Base-by-base conservation (phyloP, 192 early-diverging fungal species). In the Coemansia sp. region DNA sequence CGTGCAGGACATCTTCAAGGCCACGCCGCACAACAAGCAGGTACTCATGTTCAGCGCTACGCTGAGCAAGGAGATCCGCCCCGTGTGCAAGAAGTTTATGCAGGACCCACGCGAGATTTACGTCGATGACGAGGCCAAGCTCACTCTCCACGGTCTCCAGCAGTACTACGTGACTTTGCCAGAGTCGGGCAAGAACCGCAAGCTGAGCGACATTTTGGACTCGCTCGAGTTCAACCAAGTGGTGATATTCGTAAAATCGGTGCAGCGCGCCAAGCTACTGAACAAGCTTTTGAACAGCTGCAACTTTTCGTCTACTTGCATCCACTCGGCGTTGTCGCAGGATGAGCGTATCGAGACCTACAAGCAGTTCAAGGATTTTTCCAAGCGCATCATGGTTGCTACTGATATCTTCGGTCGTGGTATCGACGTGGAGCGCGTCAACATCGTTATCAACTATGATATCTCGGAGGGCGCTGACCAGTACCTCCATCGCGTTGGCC, bases 11-110 rank as follows among this genome's bases (percentile, higher is more conserved):
- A 97, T 98, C 62, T 98, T 98, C 91, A 84, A 89, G 32, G 85
- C 91, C 15, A 97, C 95, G 2, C 95, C 95, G 27, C 95, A 95
- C 85, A 90, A 91, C 85, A 98, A 98, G 87, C 97, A 98, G 79
- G 97, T 98, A 48, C 94, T 98, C 90, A 98, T 98, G 97, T 98
- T 94, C 85, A 93, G 90, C 51, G 97, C 97, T 6, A 98, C 97
- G 34, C 82, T 98, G 61, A 89, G 86, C 86, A 94, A 96, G 86
- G 95, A 97, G 63, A 91, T 94, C 64, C 90, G 94, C 29, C 90
- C 90, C 0, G 87, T 97, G 34, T 96, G 95, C 93, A 95, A 95
- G 69, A 95, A 94, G 85, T 98, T 98, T 72, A 98, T 98, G 97
- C 92, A 95, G 69, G 90, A 92, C 72, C 97, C 97, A 6, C 87